Conservation (phyloP, 1,284 basidiomycete genomes). For the Takashimella tepidaria region DNA sequence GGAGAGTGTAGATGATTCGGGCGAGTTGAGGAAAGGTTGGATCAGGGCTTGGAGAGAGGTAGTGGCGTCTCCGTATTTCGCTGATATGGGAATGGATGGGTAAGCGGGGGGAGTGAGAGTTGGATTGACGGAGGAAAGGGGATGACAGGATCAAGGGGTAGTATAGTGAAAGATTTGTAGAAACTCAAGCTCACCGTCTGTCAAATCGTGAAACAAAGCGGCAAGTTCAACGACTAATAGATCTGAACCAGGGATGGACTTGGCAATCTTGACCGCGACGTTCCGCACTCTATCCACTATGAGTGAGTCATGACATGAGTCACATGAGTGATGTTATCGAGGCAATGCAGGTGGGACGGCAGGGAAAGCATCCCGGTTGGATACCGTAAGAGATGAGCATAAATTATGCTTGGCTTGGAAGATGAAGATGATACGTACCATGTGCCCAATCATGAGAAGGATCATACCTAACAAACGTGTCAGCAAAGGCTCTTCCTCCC, state of each 20-base stretch:
- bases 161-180: constrained; percentile 20
- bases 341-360: not conserved
- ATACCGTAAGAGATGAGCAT: no score
- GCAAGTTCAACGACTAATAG: constrained; percentile 72
- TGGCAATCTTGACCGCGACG: constrained; percentile 66
- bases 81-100: constrained; percentile 20
- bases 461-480: constrained; percentile 56
- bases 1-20: constrained; percentile 1
- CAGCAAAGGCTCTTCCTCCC: no score
- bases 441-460: constrained; percentile 86
- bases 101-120: no score
- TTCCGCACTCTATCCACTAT: constrained; percentile 74
- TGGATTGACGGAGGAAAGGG: constrained; percentile 28
- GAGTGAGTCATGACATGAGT: constrained; percentile 1
- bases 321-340: not conserved
- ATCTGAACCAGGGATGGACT: constrained; percentile 53
- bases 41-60: constrained; percentile 22
- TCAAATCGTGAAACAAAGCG: constrained; percentile 80
- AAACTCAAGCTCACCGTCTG: constrained; percentile 12
- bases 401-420: not conserved
- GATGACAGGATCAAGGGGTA: no score
- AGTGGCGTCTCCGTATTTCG: constrained; percentile 35
- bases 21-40: constrained; percentile 20
- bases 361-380: not conserved
- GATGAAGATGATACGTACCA: constrained; percentile 52